phyloP scores from a whole-genome alignment of 1,284 basidiomycete genomes.

The Ceratobasidium sp. region DNA sequence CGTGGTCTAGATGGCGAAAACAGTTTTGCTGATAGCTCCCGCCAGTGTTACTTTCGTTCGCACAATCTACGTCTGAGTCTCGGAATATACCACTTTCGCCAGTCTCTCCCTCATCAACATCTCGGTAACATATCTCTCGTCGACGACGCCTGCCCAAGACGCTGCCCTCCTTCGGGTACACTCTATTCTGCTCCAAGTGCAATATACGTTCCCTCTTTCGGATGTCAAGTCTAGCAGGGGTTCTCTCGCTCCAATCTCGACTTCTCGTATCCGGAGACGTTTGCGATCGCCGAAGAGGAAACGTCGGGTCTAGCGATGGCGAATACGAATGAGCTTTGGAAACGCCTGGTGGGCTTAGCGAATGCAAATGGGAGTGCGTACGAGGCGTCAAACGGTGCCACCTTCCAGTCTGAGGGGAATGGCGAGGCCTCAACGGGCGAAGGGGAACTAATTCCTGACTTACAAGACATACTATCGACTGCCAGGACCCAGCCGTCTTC shows the following conservation, averaged over 20 bases:
- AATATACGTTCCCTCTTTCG: conserved; percentile 66
- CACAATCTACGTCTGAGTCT: conserved; percentile 42
- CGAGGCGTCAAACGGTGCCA: conserved; percentile 32
- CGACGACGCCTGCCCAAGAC: neutral
- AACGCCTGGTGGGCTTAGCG: conserved; percentile 52
- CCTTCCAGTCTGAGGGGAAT: conserved; percentile 7
- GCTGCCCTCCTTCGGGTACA: neutral
- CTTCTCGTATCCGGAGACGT: conserved; percentile 84
- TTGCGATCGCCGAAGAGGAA: too few relatives aligned
- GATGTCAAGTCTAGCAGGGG: conserved; percentile 58
- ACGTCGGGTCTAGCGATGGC: conserved; percentile 64
- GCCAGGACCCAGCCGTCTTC: too few relatives aligned
- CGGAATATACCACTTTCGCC: conserved; percentile 14
- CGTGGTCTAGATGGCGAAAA: conserved; percentile 46
- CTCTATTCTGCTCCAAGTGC: conserved; percentile 14
- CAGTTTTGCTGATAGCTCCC: conserved; percentile 47
- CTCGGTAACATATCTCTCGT: neutral
- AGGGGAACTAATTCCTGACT: too few relatives aligned
- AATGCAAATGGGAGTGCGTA: neutral
- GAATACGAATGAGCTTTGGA: conserved; percentile 15
- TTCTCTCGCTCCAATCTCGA: conserved; percentile 70
- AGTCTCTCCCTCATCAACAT: conserved; percentile 47
- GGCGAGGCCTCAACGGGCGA: conserved; percentile 63
- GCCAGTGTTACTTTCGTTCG: neutral
- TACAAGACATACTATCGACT: too few relatives aligned